Evolutionary conservation across 2,329 filamentous ascomycete genomes (phyloP).

Genomic region (Colletotrichum tabaci): DNA sequence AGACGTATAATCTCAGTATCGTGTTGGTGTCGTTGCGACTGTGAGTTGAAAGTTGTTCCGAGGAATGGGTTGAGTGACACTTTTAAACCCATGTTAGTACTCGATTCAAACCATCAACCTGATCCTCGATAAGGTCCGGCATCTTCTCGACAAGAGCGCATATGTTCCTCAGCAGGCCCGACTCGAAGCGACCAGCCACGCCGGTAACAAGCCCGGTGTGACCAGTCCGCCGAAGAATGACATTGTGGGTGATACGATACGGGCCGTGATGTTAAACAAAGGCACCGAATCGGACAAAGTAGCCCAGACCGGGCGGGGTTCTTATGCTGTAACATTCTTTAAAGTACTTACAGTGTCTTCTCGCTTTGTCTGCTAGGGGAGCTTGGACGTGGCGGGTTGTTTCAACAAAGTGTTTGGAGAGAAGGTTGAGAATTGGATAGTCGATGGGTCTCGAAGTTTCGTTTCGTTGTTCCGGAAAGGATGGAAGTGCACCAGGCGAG

Average conservation of each 20-base stretch:
- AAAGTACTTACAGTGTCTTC: constrained; percentile 39
- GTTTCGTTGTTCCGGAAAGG: constrained; percentile 41
- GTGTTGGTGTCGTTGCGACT: constrained; percentile 41
- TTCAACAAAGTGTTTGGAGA: constrained; percentile 36
- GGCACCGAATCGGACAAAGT: constrained; percentile 17
- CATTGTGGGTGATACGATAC: constrained; percentile 34
- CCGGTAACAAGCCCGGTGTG: constrained; percentile 20
- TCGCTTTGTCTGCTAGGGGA: constrained; percentile 38
- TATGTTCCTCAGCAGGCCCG: constrained; percentile 35
- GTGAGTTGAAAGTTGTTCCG: constrained; percentile 14
- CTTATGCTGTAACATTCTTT: constrained; percentile 13
- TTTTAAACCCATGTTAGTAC: constrained; percentile 35
- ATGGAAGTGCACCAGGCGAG: constrained; percentile 47
- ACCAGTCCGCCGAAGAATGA: constrained; percentile 36
- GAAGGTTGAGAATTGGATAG: constrained; percentile 37
- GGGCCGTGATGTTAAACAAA: constrained; percentile 38
- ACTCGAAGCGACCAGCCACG: constrained; percentile 37
- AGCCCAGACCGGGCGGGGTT: constrained; percentile 13
- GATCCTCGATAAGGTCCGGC: constrained; percentile 14
- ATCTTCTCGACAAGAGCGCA: constrained; percentile 35
- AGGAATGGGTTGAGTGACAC: constrained; percentile 36
- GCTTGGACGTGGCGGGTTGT: constrained; percentile 31
- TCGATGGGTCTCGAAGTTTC: constrained; percentile 40
- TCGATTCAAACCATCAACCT: constrained; percentile 10
- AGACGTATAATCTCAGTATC: constrained; percentile 51